Evolutionary conservation across 306 rosid genomes (phyloP), one percentile per base, ranked within the genome.

Genomic region (Astragalus membranaceus): DNA sequence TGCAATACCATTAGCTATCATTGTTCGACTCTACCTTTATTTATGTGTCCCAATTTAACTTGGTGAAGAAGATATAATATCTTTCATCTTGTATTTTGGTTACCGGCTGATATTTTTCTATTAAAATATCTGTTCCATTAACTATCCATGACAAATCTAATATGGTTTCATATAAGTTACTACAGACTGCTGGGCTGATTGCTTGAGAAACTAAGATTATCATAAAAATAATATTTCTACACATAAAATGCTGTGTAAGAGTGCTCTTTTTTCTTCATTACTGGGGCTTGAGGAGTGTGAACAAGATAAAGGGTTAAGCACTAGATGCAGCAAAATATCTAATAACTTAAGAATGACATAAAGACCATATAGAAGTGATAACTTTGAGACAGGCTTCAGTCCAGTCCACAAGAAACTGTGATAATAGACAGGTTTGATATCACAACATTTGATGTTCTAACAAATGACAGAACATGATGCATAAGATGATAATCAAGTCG

Each of bases 181-280:
- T 39, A 65, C 43, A 48, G 50, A 50, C 32, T 17, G 37, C 33
- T 23, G 35, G 74, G 41, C 50, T 13, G 32, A 70, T 54, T 62
- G 53, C 59, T 23, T 20, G 10, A 62, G 61, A 70, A 77, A 70
- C 73, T 20, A 47, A 44, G 61, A 70, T 53, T 14, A 63, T 42
- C 46, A 69, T 20, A 7, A 8, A 43, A 59, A 41, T 15, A 41
- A 59, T 39, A 59, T 54, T 49, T 70, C 56, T 43, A 53, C 3
- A 1, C 23, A 32, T 36, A 60, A 51, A 14, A 29, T 42, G 50
- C 7, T 32, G 65, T 6, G 44, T 37, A 16, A 55, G 23, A 54
- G 20, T 64, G 29, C 30, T 26, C 20, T 10, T 12, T 33, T 6
- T 55, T 35, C 52, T 56, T 43, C 15, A 23, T n/a, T 26, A 29